Evolutionary conservation across 805 yeast species (phyloP).

Genomic region (Saccharomycopsis malanga): DNA sequence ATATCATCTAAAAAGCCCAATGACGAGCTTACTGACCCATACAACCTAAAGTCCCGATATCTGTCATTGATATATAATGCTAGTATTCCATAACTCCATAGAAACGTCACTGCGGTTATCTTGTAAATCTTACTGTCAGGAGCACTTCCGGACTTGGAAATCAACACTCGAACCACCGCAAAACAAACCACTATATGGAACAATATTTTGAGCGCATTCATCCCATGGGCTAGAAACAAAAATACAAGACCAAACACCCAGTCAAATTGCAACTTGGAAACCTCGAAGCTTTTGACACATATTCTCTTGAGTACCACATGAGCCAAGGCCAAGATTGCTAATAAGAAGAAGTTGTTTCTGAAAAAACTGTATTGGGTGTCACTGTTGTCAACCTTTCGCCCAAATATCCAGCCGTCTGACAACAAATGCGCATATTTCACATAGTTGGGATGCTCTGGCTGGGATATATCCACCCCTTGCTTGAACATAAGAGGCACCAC

Average conservation of each 20-base stretch:
- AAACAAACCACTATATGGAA: conserved; percentile 52
- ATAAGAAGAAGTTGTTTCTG: conserved; percentile 65
- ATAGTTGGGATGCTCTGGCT: conserved; percentile 68
- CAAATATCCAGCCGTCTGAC: conserved; percentile 82
- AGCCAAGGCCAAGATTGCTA: conserved; percentile 44
- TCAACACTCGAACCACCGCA: conserved; percentile 27
- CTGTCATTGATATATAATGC: conserved; percentile 73
- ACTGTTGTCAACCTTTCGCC: conserved; percentile 86
- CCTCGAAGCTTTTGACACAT: conserved; percentile 12
- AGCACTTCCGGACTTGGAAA: no score
- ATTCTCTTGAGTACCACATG: conserved; percentile 49
- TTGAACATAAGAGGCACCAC: conserved; percentile 79
- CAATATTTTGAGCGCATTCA: conserved; percentile 55
- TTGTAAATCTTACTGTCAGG: conserved; percentile 24
- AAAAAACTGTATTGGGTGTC: conserved; percentile 86
- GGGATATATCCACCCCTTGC: conserved; percentile 76
- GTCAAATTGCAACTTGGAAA: conserved; percentile 58
- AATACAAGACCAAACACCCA: conserved; percentile 62
- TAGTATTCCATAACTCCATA: conserved; percentile 79
- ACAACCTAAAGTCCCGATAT: conserved; percentile 45
- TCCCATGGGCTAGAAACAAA: conserved; percentile 72
- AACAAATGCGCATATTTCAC: conserved; percentile 52
- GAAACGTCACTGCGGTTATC: conserved; percentile 34
- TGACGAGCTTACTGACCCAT: conserved; percentile 33
- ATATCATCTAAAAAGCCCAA: conserved; percentile 54